phyloP scores from a whole-genome alignment of 2,329 filamentous ascomycete species.

The Pyrenophora tritici-repentis region DNA sequence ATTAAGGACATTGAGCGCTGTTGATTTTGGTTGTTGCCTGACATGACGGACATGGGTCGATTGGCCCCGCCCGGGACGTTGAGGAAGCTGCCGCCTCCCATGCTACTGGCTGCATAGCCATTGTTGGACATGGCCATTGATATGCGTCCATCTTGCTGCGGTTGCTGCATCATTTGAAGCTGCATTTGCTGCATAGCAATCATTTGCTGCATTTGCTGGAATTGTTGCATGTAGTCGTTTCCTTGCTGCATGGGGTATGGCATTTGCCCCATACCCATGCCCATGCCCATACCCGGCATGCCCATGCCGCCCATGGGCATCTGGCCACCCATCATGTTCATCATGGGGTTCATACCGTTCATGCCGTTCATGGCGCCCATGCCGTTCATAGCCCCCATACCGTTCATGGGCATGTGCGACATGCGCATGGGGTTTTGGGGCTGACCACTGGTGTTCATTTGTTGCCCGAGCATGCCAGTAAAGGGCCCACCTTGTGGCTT shows the following conservation, averaged over 20 bases:
- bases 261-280: constrained; percentile 38
- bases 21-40: constrained; percentile 49
- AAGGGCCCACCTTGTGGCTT: constrained; percentile 38
- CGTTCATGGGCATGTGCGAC: constrained; percentile 33
- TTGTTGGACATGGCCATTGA: constrained; percentile 32
- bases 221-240: constrained; percentile 79
- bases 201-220: constrained; percentile 58
- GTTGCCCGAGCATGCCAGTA: constrained; percentile 41
- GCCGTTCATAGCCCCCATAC: constrained; percentile 25
- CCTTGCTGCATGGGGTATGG: constrained; percentile 72
- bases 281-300: constrained; percentile 37
- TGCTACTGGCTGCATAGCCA: constrained; percentile 27
- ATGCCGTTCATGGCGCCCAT: constrained; percentile 17
- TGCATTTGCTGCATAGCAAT: constrained; percentile 55
- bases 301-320: constrained; percentile 40
- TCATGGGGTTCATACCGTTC: constrained; percentile 22
- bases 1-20: constrained; percentile 40
- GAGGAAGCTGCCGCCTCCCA: constrained; percentile 33
- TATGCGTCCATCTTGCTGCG: constrained; percentile 32
- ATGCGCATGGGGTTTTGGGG: constrained; percentile 30
- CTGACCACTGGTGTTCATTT: constrained; percentile 39
- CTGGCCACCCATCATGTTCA: constrained; percentile 32
- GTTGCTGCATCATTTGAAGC: constrained; percentile 61
- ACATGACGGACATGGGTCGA: constrained; percentile 56
- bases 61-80: constrained; percentile 41